phyloP scores from a whole-genome alignment of 2,329 filamentous ascomycete species.

The Sphaerostilbella broomeana region DNA sequence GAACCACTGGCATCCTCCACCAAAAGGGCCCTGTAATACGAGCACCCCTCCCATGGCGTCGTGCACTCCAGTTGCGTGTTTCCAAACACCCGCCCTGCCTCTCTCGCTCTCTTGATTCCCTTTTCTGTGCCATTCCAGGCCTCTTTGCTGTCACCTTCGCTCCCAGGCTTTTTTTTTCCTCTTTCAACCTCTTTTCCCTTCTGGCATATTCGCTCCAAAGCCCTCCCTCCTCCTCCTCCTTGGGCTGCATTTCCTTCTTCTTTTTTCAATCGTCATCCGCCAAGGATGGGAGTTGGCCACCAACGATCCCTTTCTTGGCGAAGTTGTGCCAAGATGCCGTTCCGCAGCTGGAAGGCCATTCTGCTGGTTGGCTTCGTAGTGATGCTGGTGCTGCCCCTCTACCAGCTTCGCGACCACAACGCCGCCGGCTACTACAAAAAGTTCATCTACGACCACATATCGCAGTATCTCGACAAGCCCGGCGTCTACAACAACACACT shows the following conservation, averaged over 20 bases:
- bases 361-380: slow-evolving; percentile 22
- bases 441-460: slow-evolving; percentile 26
- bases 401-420: slow-evolving; percentile 23
- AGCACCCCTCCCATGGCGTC: no score
- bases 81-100: no score
- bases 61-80: no score
- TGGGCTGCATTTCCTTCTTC: no score
- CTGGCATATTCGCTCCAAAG: background rate
- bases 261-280: slow-evolving; percentile 1
- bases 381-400: slow-evolving; percentile 26
- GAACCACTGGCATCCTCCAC: no score
- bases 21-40: no score
- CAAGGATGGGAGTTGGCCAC: slow-evolving; percentile 15
- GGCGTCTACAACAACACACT: slow-evolving; percentile 34
- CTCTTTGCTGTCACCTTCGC: slow-evolving; percentile 7
- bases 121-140: background rate
- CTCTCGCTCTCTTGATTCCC: background rate
- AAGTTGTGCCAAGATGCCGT: slow-evolving; percentile 13
- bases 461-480: slow-evolving; percentile 22
- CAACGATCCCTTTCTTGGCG: slow-evolving; percentile 12
- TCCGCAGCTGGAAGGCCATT: slow-evolving; percentile 23
- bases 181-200: background rate
- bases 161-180: background rate
- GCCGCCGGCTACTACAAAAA: slow-evolving; percentile 19
- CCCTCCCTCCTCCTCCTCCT: background rate